Base-by-base conservation (phyloP, 306 rosid genomes). In the Abrus precatorius region DNA sequence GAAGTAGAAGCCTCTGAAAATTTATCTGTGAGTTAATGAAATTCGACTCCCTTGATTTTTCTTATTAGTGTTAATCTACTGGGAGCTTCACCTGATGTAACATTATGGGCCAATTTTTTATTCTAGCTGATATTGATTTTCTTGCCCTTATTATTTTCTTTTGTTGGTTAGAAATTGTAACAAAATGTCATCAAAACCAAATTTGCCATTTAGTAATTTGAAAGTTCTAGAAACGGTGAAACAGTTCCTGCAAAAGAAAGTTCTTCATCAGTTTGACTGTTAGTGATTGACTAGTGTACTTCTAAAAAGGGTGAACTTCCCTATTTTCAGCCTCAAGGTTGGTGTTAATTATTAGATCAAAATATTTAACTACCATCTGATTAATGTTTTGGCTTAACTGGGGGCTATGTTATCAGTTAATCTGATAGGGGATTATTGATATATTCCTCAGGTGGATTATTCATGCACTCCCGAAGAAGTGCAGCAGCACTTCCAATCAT, bases 401-500 rank as follows among this genome's bases (percentile, higher is more conserved):
- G 50, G 75, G 76, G 29, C 50, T 53, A 33, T 72, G 65, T 47
- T 5, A 40, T 66, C 67, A 56, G 49, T 67, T 72, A 14, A 36
- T 43, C 34, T 75, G 66, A 36, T 49, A 29, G 27, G 47, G 20
- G 20, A 20, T 20, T 20, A 12, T 70, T 63, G 67, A 67, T 63
- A 9, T 78, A 75, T 50, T 81, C 36, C 75, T 64, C 92, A 93
- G 97, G 95, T 93, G 50, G 95, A 91, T 67, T 93, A 93, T 80
- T 68, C 94, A 10, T 93, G 95, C 66, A 91, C 95, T 56, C 95
- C 97, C 13, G 97, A 93, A 85, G 97, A 93, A 79, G 95, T 93
- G 83, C 97, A 93, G 84, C 97, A 93, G 77, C 97, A 91, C 88
- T 93, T 90, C 84, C 93, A 92, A 76, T 83, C 93, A 5, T 90